Base-by-base conservation (phyloP, 1,284 basidiomycete species). In the Tylopilus orsonianus region DNA sequence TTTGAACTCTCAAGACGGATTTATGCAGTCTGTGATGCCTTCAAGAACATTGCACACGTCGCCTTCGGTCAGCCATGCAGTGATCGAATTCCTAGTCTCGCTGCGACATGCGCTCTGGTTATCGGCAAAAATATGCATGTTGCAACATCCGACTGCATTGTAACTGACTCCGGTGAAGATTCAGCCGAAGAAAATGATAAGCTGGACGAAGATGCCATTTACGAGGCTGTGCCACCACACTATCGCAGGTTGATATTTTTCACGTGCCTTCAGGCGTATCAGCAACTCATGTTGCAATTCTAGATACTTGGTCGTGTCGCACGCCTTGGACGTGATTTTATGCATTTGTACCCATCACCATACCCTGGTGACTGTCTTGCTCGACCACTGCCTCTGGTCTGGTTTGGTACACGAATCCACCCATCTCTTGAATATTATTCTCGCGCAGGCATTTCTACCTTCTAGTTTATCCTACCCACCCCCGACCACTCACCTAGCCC, bases 11-110 rank as follows among this genome's bases (percentile, higher is more conserved):
- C 79, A 10, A 69, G 70, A 37, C 73, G 67, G 32, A 71, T 82
- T 10, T 71, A 79, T 56, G 75, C 75, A 12, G 70, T 83, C 8
- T 68, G 75, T 18, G 78, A 79, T 53, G 72, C 74, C 37, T 84
- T 81, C 62, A 70, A 67, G 43, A 77, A 80, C 49, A 60, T 83
- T 35, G 62, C 76, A 3, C 57, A 71, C 40, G 61, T 65, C 16
- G 57, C 65, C 6, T 56, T 66, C 8, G 60, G 61, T 32, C 48
- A 50, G 23, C 26, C 52, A n/a, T 46, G 49, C 45, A 41, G 45
- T 46, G 44, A 50, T 39, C 61, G 59, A 22, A 48, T 74, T 20
- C 59, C 63, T 22, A 67, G 71, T 37, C 66, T 83, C 35, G 71
- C 75, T 19, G 70, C 68, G 13, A 62, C 80, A 45, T 85, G 81